Conservation (phyloP, 2,329 filamentous ascomycete genomes). For the Arachnomyces sp. region DNA sequence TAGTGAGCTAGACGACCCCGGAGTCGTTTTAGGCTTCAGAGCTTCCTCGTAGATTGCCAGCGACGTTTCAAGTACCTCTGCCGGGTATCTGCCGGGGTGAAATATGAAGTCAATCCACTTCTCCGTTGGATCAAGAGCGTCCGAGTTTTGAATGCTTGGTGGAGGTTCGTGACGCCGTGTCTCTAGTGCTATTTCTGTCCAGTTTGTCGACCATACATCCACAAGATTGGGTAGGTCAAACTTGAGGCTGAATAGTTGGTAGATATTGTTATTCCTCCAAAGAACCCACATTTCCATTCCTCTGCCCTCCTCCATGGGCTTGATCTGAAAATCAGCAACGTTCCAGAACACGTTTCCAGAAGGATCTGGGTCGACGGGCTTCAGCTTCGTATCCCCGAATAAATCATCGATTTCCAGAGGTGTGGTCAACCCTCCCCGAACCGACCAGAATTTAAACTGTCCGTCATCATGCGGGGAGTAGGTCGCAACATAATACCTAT, state of each 20-base stretch:
- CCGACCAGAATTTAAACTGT: slow-evolving; percentile 90
- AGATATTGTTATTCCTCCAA: slow-evolving; percentile 78
- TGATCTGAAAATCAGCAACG: slow-evolving; percentile 65
- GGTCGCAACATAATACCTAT: slow-evolving; percentile 60
- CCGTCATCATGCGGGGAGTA: slow-evolving; percentile 83
- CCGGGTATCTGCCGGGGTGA: slow-evolving; percentile 73
- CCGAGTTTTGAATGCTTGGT: slow-evolving; percentile 54
- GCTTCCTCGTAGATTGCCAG: slow-evolving; percentile 72
- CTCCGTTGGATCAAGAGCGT: slow-evolving; percentile 65
- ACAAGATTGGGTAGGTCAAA: slow-evolving; percentile 61
- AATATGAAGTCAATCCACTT: slow-evolving; percentile 83
- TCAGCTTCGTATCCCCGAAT: slow-evolving; percentile 56
- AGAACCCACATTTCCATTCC: slow-evolving; percentile 63
- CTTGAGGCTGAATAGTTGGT: slow-evolving; percentile 64
- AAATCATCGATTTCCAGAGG: slow-evolving; percentile 61
- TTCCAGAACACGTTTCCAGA: slow-evolving; percentile 72
- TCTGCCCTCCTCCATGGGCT: slow-evolving; percentile 46
- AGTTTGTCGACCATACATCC: slow-evolving; percentile 58
- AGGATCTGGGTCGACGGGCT: slow-evolving; percentile 55
- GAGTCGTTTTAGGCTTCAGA: slow-evolving; percentile 30
- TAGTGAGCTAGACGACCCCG: slow-evolving; percentile 48
- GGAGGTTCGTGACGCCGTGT: slow-evolving; percentile 45
- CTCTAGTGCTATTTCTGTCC: slow-evolving; percentile 63
- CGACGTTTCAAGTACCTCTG: slow-evolving; percentile 73
- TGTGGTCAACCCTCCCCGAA: slow-evolving; percentile 54